Percentiles rank a stretch among this genome's conserved stretches.
These are phyloP conservation scores for Fusarium citri DNA, from an alignment of 2,329 filamentous ascomycete species.

Conservation along the genomic window DNA sequence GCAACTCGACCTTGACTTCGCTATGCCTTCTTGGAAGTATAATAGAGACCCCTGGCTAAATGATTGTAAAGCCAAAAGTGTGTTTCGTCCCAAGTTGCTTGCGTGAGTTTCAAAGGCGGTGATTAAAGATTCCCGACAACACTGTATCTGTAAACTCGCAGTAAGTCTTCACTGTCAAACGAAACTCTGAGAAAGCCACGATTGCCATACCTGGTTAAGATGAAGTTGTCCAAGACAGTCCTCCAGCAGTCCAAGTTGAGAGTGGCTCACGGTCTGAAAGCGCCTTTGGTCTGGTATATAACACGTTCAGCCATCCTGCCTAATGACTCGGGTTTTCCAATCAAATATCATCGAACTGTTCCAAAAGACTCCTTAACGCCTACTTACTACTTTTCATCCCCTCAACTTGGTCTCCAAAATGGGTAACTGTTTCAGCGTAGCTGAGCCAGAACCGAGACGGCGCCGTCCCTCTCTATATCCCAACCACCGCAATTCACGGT, in stretches of 20 bases:
- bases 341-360: background rate
- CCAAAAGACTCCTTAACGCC: background rate
- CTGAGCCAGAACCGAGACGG: background rate
- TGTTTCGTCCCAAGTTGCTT: background rate
- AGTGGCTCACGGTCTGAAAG: background rate
- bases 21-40: fast-evolving
- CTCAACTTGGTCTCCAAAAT: background rate
- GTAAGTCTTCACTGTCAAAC: background rate
- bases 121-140: background rate
- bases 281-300: background rate
- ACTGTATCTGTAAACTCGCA: background rate
- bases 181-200: background rate
- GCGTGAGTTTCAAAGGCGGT: no score
- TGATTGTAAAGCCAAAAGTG: background rate
- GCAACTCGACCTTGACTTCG: background rate
- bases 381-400: background rate
- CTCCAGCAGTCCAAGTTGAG: background rate
- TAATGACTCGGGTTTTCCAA: no score
- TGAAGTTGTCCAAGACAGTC: background rate
- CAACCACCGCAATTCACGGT: background rate
- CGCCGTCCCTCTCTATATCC: no score
- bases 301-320: background rate
- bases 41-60: fast-evolving
- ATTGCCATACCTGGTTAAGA: background rate
- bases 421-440: background rate